These are phyloP conservation scores for Avena sativa DNA, from an alignment of 176 grass and related monocot species.

Conservation along the genomic window DNA sequence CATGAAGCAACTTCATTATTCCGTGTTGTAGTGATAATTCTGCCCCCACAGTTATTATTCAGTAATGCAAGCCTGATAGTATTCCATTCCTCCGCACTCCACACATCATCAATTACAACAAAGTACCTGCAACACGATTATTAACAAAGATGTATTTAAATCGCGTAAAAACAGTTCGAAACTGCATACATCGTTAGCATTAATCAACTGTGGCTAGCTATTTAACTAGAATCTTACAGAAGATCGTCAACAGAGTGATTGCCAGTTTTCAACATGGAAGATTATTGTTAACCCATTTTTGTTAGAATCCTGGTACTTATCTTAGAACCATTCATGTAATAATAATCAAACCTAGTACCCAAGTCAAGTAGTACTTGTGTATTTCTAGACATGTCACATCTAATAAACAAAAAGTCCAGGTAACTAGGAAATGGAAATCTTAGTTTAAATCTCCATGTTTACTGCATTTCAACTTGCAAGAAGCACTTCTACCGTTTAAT, in stretches of 20 bases:
- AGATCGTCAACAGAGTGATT: not conserved
- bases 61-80: slow-evolving; percentile 1
- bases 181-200: not conserved
- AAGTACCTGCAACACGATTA: not conserved
- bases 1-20: slow-evolving; percentile 9
- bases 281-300: not conserved
- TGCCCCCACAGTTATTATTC: not conserved
- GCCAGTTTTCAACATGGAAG: not conserved
- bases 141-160: not conserved
- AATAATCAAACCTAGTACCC: not conserved
- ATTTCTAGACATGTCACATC: not conserved
- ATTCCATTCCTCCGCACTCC: not conserved
- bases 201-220: not conserved
- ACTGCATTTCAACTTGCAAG: slow-evolving; percentile 5
- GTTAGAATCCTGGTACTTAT: not conserved
- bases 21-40: slow-evolving; percentile 3
- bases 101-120: slow-evolving; percentile 1
- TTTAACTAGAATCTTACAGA: slow-evolving; percentile 3
- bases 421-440: not conserved
- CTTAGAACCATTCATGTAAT: not conserved
- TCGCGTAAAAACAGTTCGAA: not conserved
- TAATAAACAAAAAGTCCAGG: not conserved
- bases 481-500: not conserved
- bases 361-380: not conserved
- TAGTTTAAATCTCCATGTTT: not conserved